Evolutionary conservation across 805 yeast species (phyloP), one percentile per base, ranked within the genome.

Genomic region (Sporopachydermia quercuum): DNA sequence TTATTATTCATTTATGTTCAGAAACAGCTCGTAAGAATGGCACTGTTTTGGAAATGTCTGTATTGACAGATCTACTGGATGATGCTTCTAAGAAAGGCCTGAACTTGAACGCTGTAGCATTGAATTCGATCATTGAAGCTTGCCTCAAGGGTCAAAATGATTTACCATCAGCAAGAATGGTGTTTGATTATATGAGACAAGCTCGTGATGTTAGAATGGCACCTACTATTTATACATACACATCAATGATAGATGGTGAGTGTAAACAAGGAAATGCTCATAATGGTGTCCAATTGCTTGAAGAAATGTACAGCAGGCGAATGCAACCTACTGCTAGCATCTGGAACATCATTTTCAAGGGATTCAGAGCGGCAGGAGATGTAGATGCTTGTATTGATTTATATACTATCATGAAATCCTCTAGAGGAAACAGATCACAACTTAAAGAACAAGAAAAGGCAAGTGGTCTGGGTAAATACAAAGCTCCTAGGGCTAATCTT

Each of bases 201-300:
- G 8, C 30, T 8, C 30, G 30, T 8, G 30, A 23, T n/a, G 30
- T 23, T 3, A 43, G 43, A 38, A 58, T 52, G 40, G 47, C 54
- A 51, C 53, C 57, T 27, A 56, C 67, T 3, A 47, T 57, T 5
- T 61, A 57, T 18, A 52, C 71, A 19, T 61, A 65, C 51, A 65
- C 72, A 5, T 50, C 71, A 5, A 60, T 73, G 60, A 59, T 74
- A 43, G 57, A 62, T 36, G 65, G 64, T 23, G 76, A 71, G 55
- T 54, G 68, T 41, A 56, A 54, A 34, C 45, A 47, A 30, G 76
- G 76, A 1, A 66, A 64, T 38, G 33, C 45, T 15, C 47, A 49
- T 2, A 54, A 62, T 35, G 74, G 76, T 1, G 50, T 61, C 38
- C 41, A 39, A 8, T 46, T 47, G 27, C 46, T 53, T 38, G 30